Base-by-base conservation (phyloP, 495 filamentous ascomycete species). In the Xylaria scruposa region DNA sequence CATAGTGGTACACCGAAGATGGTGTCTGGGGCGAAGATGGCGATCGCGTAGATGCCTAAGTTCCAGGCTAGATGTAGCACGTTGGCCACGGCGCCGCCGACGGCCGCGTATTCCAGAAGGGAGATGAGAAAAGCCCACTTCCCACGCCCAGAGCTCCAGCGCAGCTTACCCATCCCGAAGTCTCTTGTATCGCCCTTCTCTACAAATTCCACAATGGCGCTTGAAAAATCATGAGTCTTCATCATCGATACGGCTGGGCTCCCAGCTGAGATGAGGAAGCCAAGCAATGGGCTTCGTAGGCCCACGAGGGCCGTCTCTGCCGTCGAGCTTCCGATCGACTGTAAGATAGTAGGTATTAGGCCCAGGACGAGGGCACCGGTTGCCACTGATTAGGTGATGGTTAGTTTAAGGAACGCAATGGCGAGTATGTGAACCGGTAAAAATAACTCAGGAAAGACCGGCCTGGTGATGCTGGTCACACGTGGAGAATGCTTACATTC, bases 291-390 rank as follows among this genome's bases (percentile, higher is more conserved):
- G 12, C 68, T 47, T 9, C 62, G 72, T 17, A 74, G 24, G 31
- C 67, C 67, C 46, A 74, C 46, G 40, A 74, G 68, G 61, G 67
- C 68, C 42, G 68, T 71, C 53, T 74, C 67, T 9, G 60, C 68
- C 3, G 72, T 74, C 40, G 68, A 66, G 42, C 49, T 60, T 7
- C 72, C 72, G 49, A 74, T 66, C 13, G 61, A 33, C 31, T 70
- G 67, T 38, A 74, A 42, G 24, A 70, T 64, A 4, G 60, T 70
- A 10, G 72, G 72, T 21, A 70, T 66, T 9, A 74, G 53, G 17
- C 72, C 72, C 26, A 74, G 62, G 62, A 74, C 36, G 38, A 74
- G 60, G 40, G 67, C 60, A 17, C 67, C 59, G 31, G 60, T 62
- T 36, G 67, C 53, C 62, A 74, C 69, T 70, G 42, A 33, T 4